Evolutionary conservation across 176 grass and related monocot species (phyloP).

Genomic region (Panicum miliaceum): DNA sequence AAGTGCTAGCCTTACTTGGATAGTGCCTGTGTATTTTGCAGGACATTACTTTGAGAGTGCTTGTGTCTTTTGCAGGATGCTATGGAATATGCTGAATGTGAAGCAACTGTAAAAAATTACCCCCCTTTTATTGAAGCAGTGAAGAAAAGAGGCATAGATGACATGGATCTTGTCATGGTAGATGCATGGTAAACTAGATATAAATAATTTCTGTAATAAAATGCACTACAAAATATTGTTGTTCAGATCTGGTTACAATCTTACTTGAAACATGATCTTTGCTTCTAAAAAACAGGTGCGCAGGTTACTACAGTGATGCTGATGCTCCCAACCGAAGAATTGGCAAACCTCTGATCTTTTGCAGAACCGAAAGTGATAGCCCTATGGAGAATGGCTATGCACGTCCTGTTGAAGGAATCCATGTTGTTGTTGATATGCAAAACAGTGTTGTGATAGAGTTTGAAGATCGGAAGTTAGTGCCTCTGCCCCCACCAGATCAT

Average conservation of each 20-base stretch:
- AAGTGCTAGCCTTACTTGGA: not conserved
- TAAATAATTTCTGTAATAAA: not conserved
- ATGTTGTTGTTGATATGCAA: constrained; percentile 90
- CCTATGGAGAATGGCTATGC: constrained; percentile 99
- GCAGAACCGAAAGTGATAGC: constrained; percentile 92
- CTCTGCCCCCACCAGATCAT: constrained; percentile 84
- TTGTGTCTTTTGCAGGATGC: constrained; percentile 72
- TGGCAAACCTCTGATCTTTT: constrained; percentile 94
- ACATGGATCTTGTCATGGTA: constrained; percentile 99
- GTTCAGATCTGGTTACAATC: not conserved
- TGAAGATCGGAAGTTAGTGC: constrained; percentile 91
- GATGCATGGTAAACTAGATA: constrained; percentile 75
- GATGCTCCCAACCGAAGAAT: constrained; percentile 89
- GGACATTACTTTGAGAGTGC: constrained; percentile 24
- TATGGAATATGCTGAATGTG: constrained; percentile 95
- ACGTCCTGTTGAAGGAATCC: constrained; percentile 91
- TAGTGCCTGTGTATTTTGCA: constrained; percentile 36
- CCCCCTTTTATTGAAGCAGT: constrained; percentile 95
- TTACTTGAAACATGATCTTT: not conserved
- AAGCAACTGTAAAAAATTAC: constrained; percentile 87
- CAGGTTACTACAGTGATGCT: constrained; percentile 55
- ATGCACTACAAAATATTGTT: not conserved
- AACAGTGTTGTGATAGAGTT: constrained; percentile 86
- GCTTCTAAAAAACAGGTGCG: constrained; percentile 16
- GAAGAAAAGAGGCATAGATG: constrained; percentile 94